Evolutionary conservation across 352 stramenopile genomes (phyloP), one percentile per base, ranked within the genome.

Genomic region (Globisporangium radiosum): DNA sequence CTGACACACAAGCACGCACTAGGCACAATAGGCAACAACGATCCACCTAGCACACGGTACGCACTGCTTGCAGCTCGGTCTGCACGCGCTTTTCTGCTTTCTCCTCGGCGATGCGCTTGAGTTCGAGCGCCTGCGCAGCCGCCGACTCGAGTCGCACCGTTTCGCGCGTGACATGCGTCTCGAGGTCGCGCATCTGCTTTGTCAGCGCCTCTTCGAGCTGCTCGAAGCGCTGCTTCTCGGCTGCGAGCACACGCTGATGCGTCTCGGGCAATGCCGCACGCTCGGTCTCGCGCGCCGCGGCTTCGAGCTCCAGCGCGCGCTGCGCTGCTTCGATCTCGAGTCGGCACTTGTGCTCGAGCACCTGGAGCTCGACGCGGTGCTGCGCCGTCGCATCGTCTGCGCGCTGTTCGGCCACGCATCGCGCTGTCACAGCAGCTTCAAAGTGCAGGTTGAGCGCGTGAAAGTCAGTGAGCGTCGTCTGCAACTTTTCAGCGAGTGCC

Each of bases 381-480:
- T 66, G 61, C 11, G 59, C 54, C 50, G 64, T 64, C 2, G 85
- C 60, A 56, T 84, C 71, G 48, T 88, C 73, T 7, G 71, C 66
- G 25, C 73, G 69, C 37, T 82, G 69, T 47, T 94, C 82, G 7
- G 72, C 81, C 0, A 47, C 63, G 4, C 87, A 33, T 33, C 78
- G 73, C 5, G 63, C 65, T 37, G 70, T 66, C 7, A 90, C 77
- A 7, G 80, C 72, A 0, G 66, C 60, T 57, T 90, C 80, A 43
- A 86, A 81, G 51, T 77, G 82, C 49, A 81, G 64, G 36, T 75
- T 91, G 39, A 89, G 72, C 39, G 74, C 69, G 55, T 91, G 80
- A 47, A 90, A 80, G 69, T 92, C 80, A 37, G 63, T 66, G 8
- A 94, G 71, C 53, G 78, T 75, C 43, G 61, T 47, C 58, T 92